These are phyloP conservation scores for Albizia julibrissin DNA, from an alignment of 306 rosid genomes.

Conservation along the genomic window DNA sequence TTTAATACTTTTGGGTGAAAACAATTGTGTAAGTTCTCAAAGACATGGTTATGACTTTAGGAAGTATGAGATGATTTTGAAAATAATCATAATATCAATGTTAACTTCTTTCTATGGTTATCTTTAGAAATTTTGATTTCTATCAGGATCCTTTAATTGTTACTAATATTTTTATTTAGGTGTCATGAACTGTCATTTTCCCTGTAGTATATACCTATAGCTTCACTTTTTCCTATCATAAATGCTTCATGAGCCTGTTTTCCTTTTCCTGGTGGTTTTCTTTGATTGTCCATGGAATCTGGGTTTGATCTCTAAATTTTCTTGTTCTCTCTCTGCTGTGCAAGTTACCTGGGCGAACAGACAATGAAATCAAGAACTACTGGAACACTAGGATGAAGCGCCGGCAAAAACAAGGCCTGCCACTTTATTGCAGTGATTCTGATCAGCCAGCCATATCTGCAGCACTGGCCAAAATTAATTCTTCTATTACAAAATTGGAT, in stretches of 20 bases:
- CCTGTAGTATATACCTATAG: neutral
- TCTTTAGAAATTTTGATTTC: neutral
- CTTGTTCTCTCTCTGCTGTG: neutral
- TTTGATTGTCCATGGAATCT: neutral
- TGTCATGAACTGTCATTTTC: neutral
- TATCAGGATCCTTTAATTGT: neutral
- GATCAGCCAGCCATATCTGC: constrained; percentile 29
- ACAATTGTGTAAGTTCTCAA: neutral
- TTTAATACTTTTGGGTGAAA: neutral
- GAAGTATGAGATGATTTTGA: neutral
- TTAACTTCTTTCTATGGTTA: neutral
- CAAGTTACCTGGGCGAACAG: constrained; percentile 94
- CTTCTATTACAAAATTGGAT: constrained; percentile 31
- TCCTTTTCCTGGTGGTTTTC: neutral
- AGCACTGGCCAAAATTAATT: constrained; percentile 22
- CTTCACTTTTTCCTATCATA: neutral
- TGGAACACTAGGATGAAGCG: constrained; percentile 91
- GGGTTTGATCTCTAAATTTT: neutral
- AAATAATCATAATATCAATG: neutral
- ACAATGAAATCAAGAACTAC: constrained; percentile 88
- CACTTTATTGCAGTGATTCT: constrained; percentile 56
- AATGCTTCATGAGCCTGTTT: neutral
- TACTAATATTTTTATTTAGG: neutral
- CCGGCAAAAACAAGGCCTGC: constrained; percentile 75
- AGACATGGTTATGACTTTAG: neutral